Conservation (phyloP, 306 rosid genomes). For the Acacia acuminata region DNA sequence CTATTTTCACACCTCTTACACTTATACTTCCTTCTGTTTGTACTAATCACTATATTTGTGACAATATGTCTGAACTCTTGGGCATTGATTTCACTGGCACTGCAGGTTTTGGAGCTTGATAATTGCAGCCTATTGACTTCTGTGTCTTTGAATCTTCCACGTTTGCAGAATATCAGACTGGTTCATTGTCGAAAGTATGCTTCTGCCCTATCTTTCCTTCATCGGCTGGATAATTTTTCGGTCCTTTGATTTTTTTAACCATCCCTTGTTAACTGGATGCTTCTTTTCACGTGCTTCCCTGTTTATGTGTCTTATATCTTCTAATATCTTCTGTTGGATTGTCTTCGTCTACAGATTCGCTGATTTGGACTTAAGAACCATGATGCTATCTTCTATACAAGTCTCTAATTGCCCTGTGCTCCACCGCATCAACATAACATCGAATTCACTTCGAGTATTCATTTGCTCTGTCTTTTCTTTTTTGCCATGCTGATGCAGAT, state of each 20-base stretch:
- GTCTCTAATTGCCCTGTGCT: constrained; percentile 92
- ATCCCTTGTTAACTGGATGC: not conserved
- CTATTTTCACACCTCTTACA: not conserved
- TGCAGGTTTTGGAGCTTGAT: constrained; percentile 97
- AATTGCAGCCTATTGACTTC: constrained; percentile 88
- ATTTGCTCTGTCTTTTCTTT: not conserved
- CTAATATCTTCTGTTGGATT: not conserved
- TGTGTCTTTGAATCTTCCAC: constrained; percentile 84
- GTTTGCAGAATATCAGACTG: constrained; percentile 78
- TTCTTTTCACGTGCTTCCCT: not conserved
- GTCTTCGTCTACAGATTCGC: constrained; percentile 58
- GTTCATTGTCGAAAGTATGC: constrained; percentile 98
- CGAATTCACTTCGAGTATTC: constrained; percentile 81
- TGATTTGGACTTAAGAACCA: constrained; percentile 74
- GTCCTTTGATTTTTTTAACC: not conserved
- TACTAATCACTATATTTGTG: not conserved
- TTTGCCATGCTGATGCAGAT: constrained; percentile 14
- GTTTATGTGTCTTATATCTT: not conserved
- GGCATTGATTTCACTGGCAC: constrained; percentile 16
- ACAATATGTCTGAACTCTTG: constrained; percentile 2
- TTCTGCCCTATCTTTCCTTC: constrained; percentile 15
- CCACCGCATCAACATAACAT: constrained; percentile 83
- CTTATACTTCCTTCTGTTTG: not conserved
- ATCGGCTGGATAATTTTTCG: not conserved
- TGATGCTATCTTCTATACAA: constrained; percentile 69